Evolutionary conservation across 1,284 basidiomycete species (phyloP).

Genomic region (Cutaneotrichosporon sp.): DNA sequence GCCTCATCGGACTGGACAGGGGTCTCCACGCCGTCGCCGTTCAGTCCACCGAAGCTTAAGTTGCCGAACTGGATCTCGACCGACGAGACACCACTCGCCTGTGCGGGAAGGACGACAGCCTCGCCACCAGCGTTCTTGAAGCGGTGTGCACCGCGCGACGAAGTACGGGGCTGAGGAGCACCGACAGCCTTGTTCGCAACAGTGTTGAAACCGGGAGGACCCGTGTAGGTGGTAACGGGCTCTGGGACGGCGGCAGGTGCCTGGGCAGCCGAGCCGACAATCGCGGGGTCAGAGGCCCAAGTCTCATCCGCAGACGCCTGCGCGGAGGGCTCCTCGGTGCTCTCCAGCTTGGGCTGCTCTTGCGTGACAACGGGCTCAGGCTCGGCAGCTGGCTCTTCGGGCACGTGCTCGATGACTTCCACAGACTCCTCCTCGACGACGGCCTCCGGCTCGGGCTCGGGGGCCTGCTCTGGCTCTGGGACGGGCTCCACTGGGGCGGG

Average conservation of each 20-base stretch:
- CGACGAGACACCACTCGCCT: constrained; percentile 31
- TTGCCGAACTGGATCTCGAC: constrained; percentile 50
- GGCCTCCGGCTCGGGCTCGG: constrained; percentile 17
- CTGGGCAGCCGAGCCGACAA: constrained; percentile 33
- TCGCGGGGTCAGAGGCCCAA: constrained; percentile 40
- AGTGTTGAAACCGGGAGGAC: constrained; percentile 50
- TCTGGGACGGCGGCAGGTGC: constrained; percentile 24
- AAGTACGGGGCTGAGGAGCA: constrained; percentile 33
- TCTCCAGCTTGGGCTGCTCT: constrained; percentile 2
- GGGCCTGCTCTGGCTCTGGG: constrained; percentile 9
- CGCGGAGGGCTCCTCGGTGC: constrained; percentile 16
- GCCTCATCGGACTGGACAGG: constrained; percentile 26
- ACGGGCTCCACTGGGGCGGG: constrained; percentile 20
- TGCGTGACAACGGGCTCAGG: constrained; percentile 39
- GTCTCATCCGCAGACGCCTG: constrained; percentile 10
- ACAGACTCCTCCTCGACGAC: constrained; percentile 12
- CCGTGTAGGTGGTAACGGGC: constrained; percentile 45
- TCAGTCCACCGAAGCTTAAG: constrained; percentile 47
- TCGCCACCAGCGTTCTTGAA: constrained; percentile 48
- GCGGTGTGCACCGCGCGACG: constrained; percentile 43
- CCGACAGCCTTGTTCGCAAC: constrained; percentile 26
- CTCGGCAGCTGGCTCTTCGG: constrained; percentile 14
- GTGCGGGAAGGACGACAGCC: constrained; percentile 46
- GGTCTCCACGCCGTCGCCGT: constrained; percentile 45
- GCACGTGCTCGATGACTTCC: constrained; percentile 6